Conservation (phyloP, 495 filamentous ascomycete genomes). For the Penicillium crystallinum region DNA sequence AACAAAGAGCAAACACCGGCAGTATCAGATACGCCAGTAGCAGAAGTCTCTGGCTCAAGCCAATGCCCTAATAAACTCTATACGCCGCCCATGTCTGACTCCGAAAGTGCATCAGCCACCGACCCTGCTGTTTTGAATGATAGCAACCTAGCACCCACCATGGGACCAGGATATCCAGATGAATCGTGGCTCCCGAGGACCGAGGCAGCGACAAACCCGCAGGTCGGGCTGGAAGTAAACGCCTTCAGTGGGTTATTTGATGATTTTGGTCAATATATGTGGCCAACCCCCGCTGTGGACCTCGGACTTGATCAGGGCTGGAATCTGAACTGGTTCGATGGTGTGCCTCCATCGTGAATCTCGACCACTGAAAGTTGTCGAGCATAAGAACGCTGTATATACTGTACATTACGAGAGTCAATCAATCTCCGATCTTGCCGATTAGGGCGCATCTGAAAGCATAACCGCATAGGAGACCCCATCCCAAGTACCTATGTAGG, state of each 20-base stretch:
- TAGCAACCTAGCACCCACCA: neutral
- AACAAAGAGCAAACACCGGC: constrained; percentile 1
- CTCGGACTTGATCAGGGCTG: constrained; percentile 38
- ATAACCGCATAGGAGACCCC: no score
- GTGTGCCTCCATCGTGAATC: neutral
- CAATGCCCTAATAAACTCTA: constrained; percentile 14
- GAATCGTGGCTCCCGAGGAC: constrained; percentile 16
- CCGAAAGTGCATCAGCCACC: constrained; percentile 1
- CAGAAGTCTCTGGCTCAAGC: neutral
- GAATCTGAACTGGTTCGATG: constrained; percentile 35
- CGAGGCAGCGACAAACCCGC: constrained; percentile 6
- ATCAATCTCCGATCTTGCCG: neutral
- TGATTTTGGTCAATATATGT: constrained; percentile 22
- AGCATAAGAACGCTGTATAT: neutral
- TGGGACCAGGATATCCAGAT: constrained; percentile 7
- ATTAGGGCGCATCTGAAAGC: no score
- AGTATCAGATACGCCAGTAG: neutral
- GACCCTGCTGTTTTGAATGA: neutral
- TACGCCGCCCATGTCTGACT: constrained; percentile 25
- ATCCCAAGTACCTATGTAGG: no score
- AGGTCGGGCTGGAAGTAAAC: constrained; percentile 17
- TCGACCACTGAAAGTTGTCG: neutral
- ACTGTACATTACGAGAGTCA: neutral
- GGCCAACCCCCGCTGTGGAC: constrained; percentile 25
- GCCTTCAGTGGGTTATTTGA: constrained; percentile 19